These are phyloP conservation scores for Verbena officinalis DNA, from an alignment of 257 asterid genomes.

Conservation along the genomic window DNA sequence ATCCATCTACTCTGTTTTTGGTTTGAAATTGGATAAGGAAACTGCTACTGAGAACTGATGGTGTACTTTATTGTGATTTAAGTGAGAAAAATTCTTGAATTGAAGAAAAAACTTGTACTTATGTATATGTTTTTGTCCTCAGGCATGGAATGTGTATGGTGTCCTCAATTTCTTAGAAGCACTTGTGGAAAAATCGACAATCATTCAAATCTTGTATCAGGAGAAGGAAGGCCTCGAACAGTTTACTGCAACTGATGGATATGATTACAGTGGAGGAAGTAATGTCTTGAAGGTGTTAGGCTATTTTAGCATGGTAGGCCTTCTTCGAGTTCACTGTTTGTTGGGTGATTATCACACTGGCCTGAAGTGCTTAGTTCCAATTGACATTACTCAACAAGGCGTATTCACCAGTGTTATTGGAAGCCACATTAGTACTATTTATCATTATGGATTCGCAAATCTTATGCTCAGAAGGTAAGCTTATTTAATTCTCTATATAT, in stretches of 20 bases:
- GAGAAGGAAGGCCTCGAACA: constrained; percentile 95
- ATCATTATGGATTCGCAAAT: constrained; percentile 96
- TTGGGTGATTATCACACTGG: constrained; percentile 99
- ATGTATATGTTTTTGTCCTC: constrained; percentile 24
- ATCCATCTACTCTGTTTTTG: background rate
- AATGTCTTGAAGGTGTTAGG: constrained; percentile 97
- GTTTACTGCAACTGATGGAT: constrained; percentile 93
- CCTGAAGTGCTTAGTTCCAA: constrained; percentile 80
- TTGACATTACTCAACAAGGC: constrained; percentile 90
- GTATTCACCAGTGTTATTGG: constrained; percentile 89
- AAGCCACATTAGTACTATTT: constrained; percentile 84
- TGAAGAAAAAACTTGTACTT: background rate
- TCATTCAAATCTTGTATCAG: constrained; percentile 74
- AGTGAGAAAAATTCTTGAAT: no score
- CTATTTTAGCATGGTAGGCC: constrained; percentile 97
- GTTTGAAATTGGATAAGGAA: background rate
- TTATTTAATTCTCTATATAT: background rate
- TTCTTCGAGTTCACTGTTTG: constrained; percentile 96
- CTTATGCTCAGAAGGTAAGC: constrained; percentile 90
- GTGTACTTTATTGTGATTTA: background rate
- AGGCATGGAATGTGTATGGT: constrained; percentile 98
- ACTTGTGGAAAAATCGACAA: constrained; percentile 81
- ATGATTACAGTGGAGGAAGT: constrained; percentile 94
- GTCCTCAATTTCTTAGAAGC: constrained; percentile 94
- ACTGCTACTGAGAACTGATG: background rate